Percentiles rank a stretch among this genome's conserved stretches.
These are phyloP conservation scores for Teratosphaeriaceae sp. DNA, from an alignment of 2,329 filamentous ascomycete genomes.

Conservation along the genomic window DNA sequence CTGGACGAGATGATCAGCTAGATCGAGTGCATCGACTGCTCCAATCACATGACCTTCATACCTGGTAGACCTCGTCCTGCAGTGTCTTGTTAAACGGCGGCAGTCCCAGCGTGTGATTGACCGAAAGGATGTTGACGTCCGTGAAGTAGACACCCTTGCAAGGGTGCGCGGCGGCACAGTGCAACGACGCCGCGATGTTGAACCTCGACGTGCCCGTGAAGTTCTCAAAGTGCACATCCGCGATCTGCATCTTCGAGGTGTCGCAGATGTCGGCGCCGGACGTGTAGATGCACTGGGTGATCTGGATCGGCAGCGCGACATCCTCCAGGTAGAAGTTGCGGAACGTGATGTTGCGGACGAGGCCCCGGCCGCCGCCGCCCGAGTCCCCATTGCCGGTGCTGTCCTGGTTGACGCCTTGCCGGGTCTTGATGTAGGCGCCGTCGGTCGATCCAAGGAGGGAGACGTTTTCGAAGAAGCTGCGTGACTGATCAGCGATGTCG, in stretches of 20 bases:
- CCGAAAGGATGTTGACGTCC: slow-evolving; percentile 4
- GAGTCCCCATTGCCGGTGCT: slow-evolving; percentile 47
- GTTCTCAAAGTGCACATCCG: slow-evolving; percentile 14
- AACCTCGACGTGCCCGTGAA: slow-evolving; percentile 21
- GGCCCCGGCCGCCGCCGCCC: slow-evolving; percentile 50
- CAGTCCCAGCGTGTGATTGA: slow-evolving; percentile 7
- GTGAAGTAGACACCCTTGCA: slow-evolving; percentile 6
- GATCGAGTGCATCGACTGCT: too few relatives aligned
- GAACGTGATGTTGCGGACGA: slow-evolving; percentile 29
- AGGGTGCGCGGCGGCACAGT: slow-evolving; percentile 5
- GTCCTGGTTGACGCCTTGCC: slow-evolving; percentile 42
- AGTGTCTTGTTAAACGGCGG: slow-evolving; percentile 9
- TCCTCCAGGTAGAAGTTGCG: slow-evolving; percentile 21
- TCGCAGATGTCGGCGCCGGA: slow-evolving; percentile 15
- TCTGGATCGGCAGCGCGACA: slow-evolving; percentile 11
- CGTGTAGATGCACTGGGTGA: slow-evolving; percentile 14
- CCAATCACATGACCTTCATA: background rate
- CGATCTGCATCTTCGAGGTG: slow-evolving; percentile 33
- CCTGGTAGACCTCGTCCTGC: slow-evolving; percentile 7
- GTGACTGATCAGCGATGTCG: background rate
- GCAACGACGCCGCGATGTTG: slow-evolving; percentile 6
- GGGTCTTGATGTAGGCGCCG: slow-evolving; percentile 45
- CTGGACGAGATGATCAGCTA: background rate
- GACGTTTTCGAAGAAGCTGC: background rate
- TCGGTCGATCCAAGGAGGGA: background rate